A percentile compares a stretch with the other conserved stretches of the same genome.
These are phyloP conservation scores for Magnolia sinica DNA, from an alignment of 164 flowering plant species.

Conservation along the genomic window DNA sequence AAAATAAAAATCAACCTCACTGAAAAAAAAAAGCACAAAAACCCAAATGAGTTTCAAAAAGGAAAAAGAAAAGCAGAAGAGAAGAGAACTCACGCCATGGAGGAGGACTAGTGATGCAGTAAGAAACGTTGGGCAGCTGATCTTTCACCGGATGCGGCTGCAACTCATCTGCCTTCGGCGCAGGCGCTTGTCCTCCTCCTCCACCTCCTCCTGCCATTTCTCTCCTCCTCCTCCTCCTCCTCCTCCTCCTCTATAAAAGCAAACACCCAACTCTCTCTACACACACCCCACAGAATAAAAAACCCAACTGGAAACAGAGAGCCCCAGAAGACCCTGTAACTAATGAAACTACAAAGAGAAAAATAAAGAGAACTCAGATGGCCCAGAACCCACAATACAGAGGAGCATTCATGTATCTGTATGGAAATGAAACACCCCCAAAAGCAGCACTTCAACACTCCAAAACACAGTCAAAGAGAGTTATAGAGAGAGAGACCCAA, in stretches of 20 bases:
- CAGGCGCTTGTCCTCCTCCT: constrained; percentile 59
- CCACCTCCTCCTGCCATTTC: constrained; percentile 14
- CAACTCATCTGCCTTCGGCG: constrained; percentile 62
- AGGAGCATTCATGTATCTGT: too few relatives aligned
- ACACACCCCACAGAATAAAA: constrained; percentile 9
- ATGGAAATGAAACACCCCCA: not conserved
- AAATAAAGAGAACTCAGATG: not conserved
- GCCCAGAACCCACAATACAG: too few relatives aligned
- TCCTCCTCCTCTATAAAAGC: not conserved
- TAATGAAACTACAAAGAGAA: not conserved
- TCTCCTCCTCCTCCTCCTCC: constrained; percentile 5
- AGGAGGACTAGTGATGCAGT: constrained; percentile 80
- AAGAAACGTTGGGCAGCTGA: constrained; percentile 64
- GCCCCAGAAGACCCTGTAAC: not conserved
- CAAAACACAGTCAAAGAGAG: not conserved
- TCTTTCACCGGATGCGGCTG: constrained; percentile 74
- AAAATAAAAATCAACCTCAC: not conserved
- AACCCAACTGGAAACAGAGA: constrained; percentile 19
- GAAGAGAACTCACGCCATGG: constrained; percentile 69
- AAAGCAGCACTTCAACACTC: not conserved
- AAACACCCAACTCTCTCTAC: constrained; percentile 2
- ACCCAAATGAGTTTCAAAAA: not conserved
- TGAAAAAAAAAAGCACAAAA: not conserved
- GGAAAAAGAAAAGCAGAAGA: not conserved
- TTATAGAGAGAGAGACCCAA: not conserved